Evolutionary conservation across 2,329 filamentous ascomycete genomes (phyloP), one percentile per base, ranked within the genome.

Genomic region (Rhinocladiella mackenziei): DNA sequence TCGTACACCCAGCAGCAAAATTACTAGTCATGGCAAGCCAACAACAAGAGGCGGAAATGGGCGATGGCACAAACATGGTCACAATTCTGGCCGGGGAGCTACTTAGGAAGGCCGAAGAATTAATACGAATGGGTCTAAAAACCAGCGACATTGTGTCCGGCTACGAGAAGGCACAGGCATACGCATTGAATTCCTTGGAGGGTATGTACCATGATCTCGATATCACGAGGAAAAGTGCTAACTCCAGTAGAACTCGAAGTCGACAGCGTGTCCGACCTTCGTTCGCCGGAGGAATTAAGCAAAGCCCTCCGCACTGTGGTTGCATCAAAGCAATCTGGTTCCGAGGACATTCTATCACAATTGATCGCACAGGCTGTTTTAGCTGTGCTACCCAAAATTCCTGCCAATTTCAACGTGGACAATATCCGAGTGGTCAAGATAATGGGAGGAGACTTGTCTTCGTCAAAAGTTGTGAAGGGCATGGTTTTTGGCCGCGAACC

Each of bases 341-440:
- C 80, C 63, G 92, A 98, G 73, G 87, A 94, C 40, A 79, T 89
- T 61, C 76, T 98, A 42, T 86, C 89, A 50, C 74, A 83, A 41
- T 77, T 97, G 60, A 89, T 98, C 54, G 83, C 94, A 33, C 89
- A 96, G 64, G 80, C 79, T 20, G 78, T 83, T 15, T 80, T 97
- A 44, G 82, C 88, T 32, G 89, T 98, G 14, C 78, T 98, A 53
- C 92, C 94, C 56, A 96, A 96, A 75, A 95, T 96, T 71, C 86
- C 92, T 15, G 71, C 77, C 65, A 89, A 94, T 72, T 98, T 98
- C 78, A 98, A 96, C 69, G 89, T 98, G 55, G 92, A 98, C 75
- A 98, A 98, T 68, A 84, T 98, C 60, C 86, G 92, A 49, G 94
- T 98, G 46, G 94, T 98, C 60, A 98, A 98, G 78, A 98, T 98